Evolutionary conservation across 176 grass and related monocot genomes (phyloP), one percentile per base, ranked within the genome.

Genomic region (Ananas comosus): DNA sequence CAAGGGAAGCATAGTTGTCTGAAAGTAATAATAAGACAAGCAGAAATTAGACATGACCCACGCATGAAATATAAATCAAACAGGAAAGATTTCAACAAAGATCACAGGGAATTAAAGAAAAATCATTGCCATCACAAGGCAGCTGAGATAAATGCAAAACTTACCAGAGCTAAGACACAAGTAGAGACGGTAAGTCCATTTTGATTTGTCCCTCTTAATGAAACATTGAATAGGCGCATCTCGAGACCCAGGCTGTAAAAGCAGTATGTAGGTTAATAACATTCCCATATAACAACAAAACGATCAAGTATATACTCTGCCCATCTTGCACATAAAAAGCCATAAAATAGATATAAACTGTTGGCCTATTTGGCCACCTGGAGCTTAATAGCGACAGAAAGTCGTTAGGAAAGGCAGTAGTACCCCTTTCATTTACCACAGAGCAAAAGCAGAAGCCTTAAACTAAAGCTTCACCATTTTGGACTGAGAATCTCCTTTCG

Each of bases 121-220:
- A 2, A n/a, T 1, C 16, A 49, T 12, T 78, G 49, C 2, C 10
- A 76, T 5, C 48, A 21, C 42, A 48, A 73, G 9, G 21, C 2
- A 10, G 9, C 17, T 10, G n/a, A 13, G 23, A 7, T 19, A 11
- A 48, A 52, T 70, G 48, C 5, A 59, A 4, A 24, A 71, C 80
- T 51, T 88, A 99, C 95, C 82, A 63, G 75, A 83, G 74, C 77
- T 91, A 73, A 99, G 87, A 63, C 90, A 93, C 73, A 99, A 71
- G 64, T 94, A 99, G 24, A 99, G 87, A 77, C 86, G 80, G 83
- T 99, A 99, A 23, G 90, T 99, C 48, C 83, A 85, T 80, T 91
- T 99, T 78, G 95, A 99, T 78, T 76, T 91, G 47, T 99, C 88
- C 90, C 95, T 88, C 85, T 94, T 99, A 83, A 99, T 99, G 66